Evolutionary conservation across 2,329 filamentous ascomycete genomes (phyloP), one percentile per base, ranked within the genome.

Genomic region (Pyrenophora graminea): DNA sequence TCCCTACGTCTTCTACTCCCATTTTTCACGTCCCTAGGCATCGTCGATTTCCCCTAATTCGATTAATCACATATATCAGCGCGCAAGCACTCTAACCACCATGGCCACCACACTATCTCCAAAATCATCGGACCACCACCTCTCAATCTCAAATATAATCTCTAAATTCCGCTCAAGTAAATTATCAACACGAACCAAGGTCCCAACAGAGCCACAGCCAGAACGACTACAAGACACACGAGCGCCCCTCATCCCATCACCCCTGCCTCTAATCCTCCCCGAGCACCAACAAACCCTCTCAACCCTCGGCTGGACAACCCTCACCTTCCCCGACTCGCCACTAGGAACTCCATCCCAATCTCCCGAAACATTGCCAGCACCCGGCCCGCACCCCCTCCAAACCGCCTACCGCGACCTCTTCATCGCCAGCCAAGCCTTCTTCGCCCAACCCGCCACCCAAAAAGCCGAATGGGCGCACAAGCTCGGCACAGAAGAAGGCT

Each of bases 401-500:
- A 21, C 17, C 10, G 70, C 69, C 6, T 70, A 63, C 23, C 45
- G 63, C 44, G 53, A 53, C 10, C 61, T 74, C 10, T 71, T 73
- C 40, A 27, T 38, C 8, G 68, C 69, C 3, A 66, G 62, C 9
- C 63, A 68, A 44, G 38, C 52, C 2, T 74, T 74, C 54, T 74
- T 74, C 55, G 47, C 55, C 21, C 62, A 61, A 2, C 59, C 66
- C 6, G 45, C 52, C 30, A 32, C 47, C 0, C 55, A 67, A 25
- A 74, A 74, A 37, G 13, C 41, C 13, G 36, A 52, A 32, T 74
- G 67, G 69, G 66, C 66, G 31, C 70, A 67, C 34, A 59, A 59
- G n/a, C 64, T 72, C 30, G 62, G 64, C 15, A 59, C 61, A 34
- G 71, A 74, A 58, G 71, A 73, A 58, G 71, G 71, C 30, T 74